Conservation (phyloP, 768 basidiomycete species). For the Clathrus columnatus region DNA sequence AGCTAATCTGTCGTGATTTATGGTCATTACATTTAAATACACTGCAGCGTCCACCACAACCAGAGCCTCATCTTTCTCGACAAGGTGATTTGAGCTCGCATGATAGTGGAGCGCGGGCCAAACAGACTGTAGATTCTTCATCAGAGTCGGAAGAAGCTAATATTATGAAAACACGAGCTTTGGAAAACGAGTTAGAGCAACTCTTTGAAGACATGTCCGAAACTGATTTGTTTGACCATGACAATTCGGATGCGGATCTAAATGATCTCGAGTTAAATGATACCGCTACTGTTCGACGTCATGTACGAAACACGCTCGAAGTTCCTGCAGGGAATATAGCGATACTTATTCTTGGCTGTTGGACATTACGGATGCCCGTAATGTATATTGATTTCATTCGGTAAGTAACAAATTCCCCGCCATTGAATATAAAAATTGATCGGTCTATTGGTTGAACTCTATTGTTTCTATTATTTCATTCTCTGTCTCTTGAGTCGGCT, state of each 20-base stretch:
- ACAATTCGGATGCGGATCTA: neutral
- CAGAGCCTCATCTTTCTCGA: conserved; percentile 49
- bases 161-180: conserved; percentile 13
- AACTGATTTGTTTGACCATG: conserved; percentile 2
- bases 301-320: conserved; percentile 24
- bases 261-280: neutral
- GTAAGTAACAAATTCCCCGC: conserved; percentile 31
- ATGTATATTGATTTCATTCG: conserved; percentile 66
- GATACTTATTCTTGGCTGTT: conserved; percentile 66
- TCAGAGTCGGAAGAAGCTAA: conserved; percentile 17
- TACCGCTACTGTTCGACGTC: conserved; percentile 1
- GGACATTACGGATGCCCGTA: conserved; percentile 71
- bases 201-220: neutral
- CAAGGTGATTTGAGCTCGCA: conserved; percentile 24
- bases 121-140: neutral
- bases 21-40: conserved; percentile 70
- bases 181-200: neutral
- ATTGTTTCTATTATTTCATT: neutral
- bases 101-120: neutral
- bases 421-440: neutral
- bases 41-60: conserved; percentile 47
- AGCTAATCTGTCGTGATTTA: conserved; percentile 72
- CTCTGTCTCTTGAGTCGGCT: conserved; percentile 7
- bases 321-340: conserved; percentile 47
- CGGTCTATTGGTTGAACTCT: neutral